A percentile compares a stretch with the other conserved stretches of the same genome.
Evolutionary conservation across 257 asterid species (phyloP).

Genomic region (Solanum sitiens): DNA sequence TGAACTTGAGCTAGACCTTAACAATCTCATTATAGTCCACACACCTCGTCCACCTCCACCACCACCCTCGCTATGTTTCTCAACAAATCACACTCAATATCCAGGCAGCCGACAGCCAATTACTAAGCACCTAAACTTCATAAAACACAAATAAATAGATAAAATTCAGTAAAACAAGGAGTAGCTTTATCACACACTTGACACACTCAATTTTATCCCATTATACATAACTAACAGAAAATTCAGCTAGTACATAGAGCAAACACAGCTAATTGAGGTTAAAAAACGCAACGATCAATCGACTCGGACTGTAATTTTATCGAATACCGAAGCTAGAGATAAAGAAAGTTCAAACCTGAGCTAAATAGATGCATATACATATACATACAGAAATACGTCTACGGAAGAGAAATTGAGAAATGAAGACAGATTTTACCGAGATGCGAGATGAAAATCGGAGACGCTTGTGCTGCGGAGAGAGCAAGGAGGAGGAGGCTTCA

Average conservation of each 20-base stretch:
- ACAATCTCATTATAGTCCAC: conserved; percentile 53
- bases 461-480: neutral
- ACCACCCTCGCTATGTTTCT: neutral
- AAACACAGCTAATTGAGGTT: neutral
- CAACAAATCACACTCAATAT: conserved; percentile 5
- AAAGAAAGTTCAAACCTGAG: neutral
- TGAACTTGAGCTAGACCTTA: conserved; percentile 44
- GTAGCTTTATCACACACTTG: neutral
- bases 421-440: neutral
- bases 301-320: neutral
- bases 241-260: neutral
- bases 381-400: neutral
- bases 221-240: neutral
- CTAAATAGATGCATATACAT: neutral
- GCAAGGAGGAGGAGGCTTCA: conserved; percentile 16
- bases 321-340: neutral
- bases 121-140: neutral
- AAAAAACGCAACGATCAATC: neutral
- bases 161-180: neutral
- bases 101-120: neutral
- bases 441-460: neutral
- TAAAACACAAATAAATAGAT: neutral
- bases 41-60: conserved; percentile 12
- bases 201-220: neutral
- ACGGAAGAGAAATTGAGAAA: neutral